These are phyloP conservation scores for Tetragonia tetragonoides DNA, from an alignment of 148 eudicot genomes.

Conservation along the genomic window DNA sequence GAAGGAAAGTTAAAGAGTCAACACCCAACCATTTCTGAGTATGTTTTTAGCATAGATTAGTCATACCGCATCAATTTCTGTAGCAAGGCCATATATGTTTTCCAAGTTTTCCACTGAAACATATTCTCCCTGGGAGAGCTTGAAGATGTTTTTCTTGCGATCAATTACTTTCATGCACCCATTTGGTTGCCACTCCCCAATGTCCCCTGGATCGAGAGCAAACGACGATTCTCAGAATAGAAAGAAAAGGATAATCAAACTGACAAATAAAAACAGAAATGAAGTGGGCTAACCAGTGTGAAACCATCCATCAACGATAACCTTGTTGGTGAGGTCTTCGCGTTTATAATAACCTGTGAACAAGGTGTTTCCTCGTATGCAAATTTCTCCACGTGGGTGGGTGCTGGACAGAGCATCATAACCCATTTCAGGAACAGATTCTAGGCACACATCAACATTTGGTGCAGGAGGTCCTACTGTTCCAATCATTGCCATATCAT, in stretches of 20 bases:
- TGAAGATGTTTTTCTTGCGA: conserved; percentile 96
- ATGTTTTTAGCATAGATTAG: too few species aligned
- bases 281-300: conserved; percentile 64
- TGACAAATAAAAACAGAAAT: background rate
- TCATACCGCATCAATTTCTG: conserved; percentile 66
- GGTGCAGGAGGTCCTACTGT: conserved; percentile 96
- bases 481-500: conserved; percentile 71
- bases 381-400: conserved; percentile 81
- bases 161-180: conserved; percentile 95
- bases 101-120: conserved; percentile 91
- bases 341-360: conserved; percentile 85
- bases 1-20: too few species aligned
- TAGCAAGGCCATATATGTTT: conserved; percentile 54
- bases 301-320: conserved; percentile 78
- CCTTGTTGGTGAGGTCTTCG: conserved; percentile 81
- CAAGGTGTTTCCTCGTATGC: conserved; percentile 67
- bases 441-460: conserved; percentile 73
- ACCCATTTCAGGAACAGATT: conserved; percentile 95
- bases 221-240: background rate
- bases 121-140: conserved; percentile 98
- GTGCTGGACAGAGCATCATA: conserved; percentile 72
- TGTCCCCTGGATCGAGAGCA: conserved; percentile 56
- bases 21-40: too few species aligned
- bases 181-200: conserved; percentile 93
- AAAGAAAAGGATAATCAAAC: background rate